Evolutionary conservation across 106 monocot species (phyloP).

Genomic region (Platanthera guangdongensis): DNA sequence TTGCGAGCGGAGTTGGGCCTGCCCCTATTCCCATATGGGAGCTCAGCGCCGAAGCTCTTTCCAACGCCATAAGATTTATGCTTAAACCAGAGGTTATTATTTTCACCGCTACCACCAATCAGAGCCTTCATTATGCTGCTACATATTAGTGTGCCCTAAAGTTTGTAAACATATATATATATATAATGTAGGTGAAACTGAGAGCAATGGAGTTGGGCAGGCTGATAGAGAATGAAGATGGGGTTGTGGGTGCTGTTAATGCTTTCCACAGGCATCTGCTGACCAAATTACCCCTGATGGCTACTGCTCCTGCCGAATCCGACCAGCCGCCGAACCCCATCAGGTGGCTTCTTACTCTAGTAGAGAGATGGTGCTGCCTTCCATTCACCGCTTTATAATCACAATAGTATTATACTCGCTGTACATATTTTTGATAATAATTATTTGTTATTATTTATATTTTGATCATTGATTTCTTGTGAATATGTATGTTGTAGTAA

Average conservation of each 20-base stretch:
- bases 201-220: constrained; percentile 48
- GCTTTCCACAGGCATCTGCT: constrained; percentile 49
- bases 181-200: constrained; percentile 38
- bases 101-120: background rate
- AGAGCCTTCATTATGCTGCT: background rate
- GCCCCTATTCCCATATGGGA: constrained; percentile 83
- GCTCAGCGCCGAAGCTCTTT: constrained; percentile 54
- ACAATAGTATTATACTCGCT: background rate
- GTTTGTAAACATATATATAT: background rate
- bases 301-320: constrained; percentile 7
- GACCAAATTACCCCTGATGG: constrained; percentile 8
- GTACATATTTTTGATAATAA: background rate
- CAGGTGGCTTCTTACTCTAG: constrained; percentile 28
- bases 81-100: constrained; percentile 77
- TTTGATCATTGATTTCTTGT: too few relatives aligned
- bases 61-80: constrained; percentile 83
- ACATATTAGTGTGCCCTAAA: background rate
- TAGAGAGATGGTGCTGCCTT: constrained; percentile 55
- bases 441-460: too few relatives aligned
- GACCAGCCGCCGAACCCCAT: constrained; percentile 18
- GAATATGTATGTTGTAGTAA: too few relatives aligned
- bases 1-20: constrained; percentile 78
- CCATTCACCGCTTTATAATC: constrained; percentile 20
- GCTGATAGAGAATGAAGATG: constrained; percentile 50
- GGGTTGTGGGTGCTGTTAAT: constrained; percentile 42